Conservation (phyloP, 768 basidiomycete species). For the Heimioporus sp. region DNA sequence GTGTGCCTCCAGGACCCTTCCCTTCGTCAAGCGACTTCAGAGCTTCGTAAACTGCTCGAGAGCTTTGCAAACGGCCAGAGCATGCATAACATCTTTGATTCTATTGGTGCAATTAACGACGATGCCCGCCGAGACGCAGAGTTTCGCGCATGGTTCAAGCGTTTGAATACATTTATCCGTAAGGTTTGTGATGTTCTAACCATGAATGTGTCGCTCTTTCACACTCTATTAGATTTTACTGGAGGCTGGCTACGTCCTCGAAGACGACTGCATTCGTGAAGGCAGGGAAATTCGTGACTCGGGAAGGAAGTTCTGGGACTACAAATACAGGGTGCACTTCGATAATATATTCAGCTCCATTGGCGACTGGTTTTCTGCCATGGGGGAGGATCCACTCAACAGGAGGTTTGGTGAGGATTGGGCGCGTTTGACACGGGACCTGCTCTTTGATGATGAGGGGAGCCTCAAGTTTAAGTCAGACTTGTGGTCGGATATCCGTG, state of each 20-base stretch:
- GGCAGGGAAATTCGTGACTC: constrained; percentile 62
- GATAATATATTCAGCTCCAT: constrained; percentile 73
- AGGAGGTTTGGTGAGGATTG: constrained; percentile 79
- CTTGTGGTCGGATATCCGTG: constrained; percentile 85
- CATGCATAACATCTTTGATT: constrained; percentile 65
- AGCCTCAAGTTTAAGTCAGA: constrained; percentile 84
- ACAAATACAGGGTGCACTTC: constrained; percentile 72
- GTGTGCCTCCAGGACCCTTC: constrained; percentile 43
- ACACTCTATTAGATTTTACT: constrained; percentile 52
- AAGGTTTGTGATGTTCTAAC: constrained; percentile 40
- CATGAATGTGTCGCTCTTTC: neutral
- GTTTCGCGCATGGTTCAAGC: constrained; percentile 70
- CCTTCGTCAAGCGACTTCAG: constrained; percentile 53
- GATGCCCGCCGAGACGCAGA: constrained; percentile 75
- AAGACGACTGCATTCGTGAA: constrained; percentile 67
- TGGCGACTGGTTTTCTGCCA: constrained; percentile 77
- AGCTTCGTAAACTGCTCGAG: constrained; percentile 82
- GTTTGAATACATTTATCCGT: constrained; percentile 61
- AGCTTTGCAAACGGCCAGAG: constrained; percentile 80
- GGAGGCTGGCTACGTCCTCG: constrained; percentile 84
- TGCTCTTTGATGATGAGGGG: constrained; percentile 79
- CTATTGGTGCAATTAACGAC: constrained; percentile 67
- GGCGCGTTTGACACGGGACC: constrained; percentile 74
- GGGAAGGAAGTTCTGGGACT: constrained; percentile 77
- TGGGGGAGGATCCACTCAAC: constrained; percentile 85